These are phyloP conservation scores for Lactifluus subvellereus DNA, from an alignment of 768 basidiomycete genomes.

Conservation along the genomic window DNA sequence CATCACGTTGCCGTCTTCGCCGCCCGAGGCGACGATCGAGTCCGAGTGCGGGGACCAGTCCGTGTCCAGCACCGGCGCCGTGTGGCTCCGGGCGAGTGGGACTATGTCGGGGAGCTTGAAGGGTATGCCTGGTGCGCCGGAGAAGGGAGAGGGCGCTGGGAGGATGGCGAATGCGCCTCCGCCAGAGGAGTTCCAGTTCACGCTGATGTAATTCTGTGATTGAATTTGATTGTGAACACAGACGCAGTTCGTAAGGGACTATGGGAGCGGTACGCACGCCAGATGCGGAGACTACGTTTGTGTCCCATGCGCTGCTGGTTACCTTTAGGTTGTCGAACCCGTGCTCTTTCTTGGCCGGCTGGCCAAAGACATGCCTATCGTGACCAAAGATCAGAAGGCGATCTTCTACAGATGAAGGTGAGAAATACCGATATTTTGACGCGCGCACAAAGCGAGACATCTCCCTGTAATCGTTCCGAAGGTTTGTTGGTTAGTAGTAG, in stretches of 20 bases:
- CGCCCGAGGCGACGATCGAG: conserved; percentile 80
- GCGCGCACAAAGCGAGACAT: conserved; percentile 87
- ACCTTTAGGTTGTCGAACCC: conserved; percentile 78
- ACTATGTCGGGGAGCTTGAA: conserved; percentile 87
- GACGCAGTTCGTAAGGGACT: not conserved
- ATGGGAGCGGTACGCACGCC: conserved; percentile 44
- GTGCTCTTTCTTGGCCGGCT: conserved; percentile 79
- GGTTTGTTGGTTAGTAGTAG: not conserved
- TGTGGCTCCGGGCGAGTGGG: conserved; percentile 85
- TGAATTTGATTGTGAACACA: conserved; percentile 6
- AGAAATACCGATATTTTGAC: conserved; percentile 75
- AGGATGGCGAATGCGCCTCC: conserved; percentile 94
- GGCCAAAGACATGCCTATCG: conserved; percentile 85
- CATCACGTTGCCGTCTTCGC: conserved; percentile 90
- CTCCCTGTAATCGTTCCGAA: not conserved
- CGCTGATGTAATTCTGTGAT: conserved; percentile 57
- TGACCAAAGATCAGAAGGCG: conserved; percentile 2
- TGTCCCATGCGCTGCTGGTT: conserved; percentile 92
- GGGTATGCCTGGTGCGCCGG: conserved; percentile 48
- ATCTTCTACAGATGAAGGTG: conserved; percentile 2
- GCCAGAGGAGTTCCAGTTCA: conserved; percentile 93
- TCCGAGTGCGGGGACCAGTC: conserved; percentile 97
- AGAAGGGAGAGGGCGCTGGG: conserved; percentile 73
- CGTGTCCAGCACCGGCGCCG: conserved; percentile 85
- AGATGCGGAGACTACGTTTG: conserved; percentile 84